A percentile compares a stretch with the other conserved stretches of the same genome.
These are phyloP conservation scores for Pseudogymnoascus sp. DNA, from an alignment of 2,329 filamentous ascomycete species.

Conservation along the genomic window DNA sequence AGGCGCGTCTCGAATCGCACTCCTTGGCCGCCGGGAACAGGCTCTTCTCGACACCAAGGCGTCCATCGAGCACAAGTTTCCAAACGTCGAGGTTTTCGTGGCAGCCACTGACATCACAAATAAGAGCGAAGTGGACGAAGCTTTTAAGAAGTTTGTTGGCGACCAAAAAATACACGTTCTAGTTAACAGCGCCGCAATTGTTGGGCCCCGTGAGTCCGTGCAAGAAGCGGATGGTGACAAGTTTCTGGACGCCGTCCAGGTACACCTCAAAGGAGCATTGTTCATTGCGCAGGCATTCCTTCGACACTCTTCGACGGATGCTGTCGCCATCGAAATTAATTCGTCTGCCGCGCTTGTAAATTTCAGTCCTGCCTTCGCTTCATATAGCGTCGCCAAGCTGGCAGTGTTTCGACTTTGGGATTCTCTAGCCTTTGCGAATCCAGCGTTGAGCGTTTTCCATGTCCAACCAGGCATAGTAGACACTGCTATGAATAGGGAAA, in stretches of 20 bases:
- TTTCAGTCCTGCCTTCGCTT: conserved; percentile 22
- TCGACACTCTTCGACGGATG: conserved; percentile 27
- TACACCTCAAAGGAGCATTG: conserved; percentile 33
- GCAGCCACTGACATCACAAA: conserved; percentile 32
- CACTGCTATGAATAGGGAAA: conserved; percentile 28
- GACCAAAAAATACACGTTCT: conserved; percentile 36
- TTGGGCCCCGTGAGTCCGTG: conserved; percentile 28
- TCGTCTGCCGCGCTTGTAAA: conserved; percentile 33
- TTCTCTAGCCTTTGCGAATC: conserved; percentile 25
- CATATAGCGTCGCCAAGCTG: conserved; percentile 29
- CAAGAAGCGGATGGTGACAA: conserved; percentile 27
- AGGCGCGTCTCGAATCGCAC: conserved; percentile 38
- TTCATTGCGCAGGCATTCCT: conserved; percentile 33
- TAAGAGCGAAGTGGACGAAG: conserved; percentile 29
- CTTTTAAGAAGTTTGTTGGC: conserved; percentile 30
- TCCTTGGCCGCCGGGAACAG: conserved; percentile 38
- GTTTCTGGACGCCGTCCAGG: conserved; percentile 32
- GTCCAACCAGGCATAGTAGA: conserved; percentile 31
- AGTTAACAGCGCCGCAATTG: conserved; percentile 34
- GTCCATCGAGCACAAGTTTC: conserved; percentile 31
- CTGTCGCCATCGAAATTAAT: conserved; percentile 33
- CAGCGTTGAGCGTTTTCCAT: conserved; percentile 29
- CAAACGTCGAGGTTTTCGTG: conserved; percentile 31
- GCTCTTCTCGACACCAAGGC: conserved; percentile 34
- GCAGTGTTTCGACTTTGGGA: conserved; percentile 31